A percentile compares a stretch with the other conserved stretches of the same genome.
Conservation (phyloP, 2,329 filamentous ascomycete genomes). For the Fonsecaea monophora region DNA sequence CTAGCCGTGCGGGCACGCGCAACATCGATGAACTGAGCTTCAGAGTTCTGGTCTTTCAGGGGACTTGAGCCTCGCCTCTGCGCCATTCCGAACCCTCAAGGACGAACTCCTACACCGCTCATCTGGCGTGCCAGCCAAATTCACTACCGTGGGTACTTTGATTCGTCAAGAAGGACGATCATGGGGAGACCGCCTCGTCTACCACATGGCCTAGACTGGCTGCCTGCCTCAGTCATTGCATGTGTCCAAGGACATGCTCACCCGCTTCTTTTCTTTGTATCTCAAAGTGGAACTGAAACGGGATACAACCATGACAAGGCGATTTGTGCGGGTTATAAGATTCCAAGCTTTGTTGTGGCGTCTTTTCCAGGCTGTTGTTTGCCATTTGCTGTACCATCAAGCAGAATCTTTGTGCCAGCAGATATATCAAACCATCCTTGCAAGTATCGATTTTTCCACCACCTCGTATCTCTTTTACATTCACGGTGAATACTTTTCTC, state of each 20-base stretch:
- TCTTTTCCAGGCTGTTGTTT: conserved; percentile 27
- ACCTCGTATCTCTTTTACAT: not conserved
- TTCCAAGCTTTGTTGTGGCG: conserved; percentile 22
- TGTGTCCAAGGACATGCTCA: conserved; percentile 23
- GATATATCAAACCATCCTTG: conserved; percentile 13
- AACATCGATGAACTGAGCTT: not conserved
- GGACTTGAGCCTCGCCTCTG: conserved; percentile 16
- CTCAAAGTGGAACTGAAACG: conserved; percentile 13
- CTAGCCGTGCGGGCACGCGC: not conserved
- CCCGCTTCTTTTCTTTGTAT: conserved; percentile 14
- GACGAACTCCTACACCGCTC: conserved; percentile 33
- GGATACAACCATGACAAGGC: conserved; percentile 8
- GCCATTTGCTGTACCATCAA: conserved; percentile 20
- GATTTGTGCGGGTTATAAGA: conserved; percentile 4
- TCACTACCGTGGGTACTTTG: conserved; percentile 18
- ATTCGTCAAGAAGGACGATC: conserved; percentile 28
- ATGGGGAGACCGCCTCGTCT: conserved; percentile 25
- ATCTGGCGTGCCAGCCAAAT: conserved; percentile 22
- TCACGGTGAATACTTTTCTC: not conserved
- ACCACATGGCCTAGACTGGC: conserved; percentile 27
- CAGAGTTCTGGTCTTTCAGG: not conserved
- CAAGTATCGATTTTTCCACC: not conserved
- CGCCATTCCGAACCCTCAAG: conserved; percentile 25
- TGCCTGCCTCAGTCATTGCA: conserved; percentile 29
- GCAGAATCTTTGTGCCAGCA: conserved; percentile 10